Percentiles rank a stretch among this genome's conserved stretches.
These are phyloP conservation scores for Leishmania major DNA, from an alignment of 208 protist species.

Conservation along the genomic window DNA sequence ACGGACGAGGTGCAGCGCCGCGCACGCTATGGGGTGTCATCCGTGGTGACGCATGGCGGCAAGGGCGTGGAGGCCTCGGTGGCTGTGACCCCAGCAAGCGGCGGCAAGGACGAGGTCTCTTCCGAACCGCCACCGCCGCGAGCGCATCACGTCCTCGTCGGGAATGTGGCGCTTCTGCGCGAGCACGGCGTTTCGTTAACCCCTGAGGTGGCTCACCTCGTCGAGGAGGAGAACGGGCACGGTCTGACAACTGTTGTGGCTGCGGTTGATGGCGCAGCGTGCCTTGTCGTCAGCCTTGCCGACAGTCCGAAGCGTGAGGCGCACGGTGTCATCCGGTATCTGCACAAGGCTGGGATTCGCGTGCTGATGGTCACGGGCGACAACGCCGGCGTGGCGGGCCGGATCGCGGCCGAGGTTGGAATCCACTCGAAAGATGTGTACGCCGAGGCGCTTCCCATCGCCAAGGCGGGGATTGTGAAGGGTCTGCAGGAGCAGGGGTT, in stretches of 20 bases:
- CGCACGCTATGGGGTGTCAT: constrained; percentile 33
- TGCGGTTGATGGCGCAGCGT: constrained; percentile 60
- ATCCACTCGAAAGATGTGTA: constrained; percentile 70
- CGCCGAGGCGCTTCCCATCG: constrained; percentile 78
- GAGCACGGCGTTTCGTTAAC: constrained; percentile 33
- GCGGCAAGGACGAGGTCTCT: background rate
- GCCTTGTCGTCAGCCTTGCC: constrained; percentile 62
- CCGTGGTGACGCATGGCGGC: constrained; percentile 49
- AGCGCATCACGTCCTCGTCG: constrained; percentile 66
- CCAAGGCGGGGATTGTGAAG: constrained; percentile 85
- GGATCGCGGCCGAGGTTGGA: constrained; percentile 71
- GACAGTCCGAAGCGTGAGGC: constrained; percentile 93
- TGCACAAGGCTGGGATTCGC: constrained; percentile 53
- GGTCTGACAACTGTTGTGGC: constrained; percentile 81
- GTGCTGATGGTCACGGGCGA: constrained; percentile 90
- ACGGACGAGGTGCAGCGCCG: constrained; percentile 1
- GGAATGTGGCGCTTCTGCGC: constrained; percentile 66
- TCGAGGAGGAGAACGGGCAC: constrained; percentile 33
- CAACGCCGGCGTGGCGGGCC: constrained; percentile 57
- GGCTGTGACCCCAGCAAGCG: constrained; percentile 10
- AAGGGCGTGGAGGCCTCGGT: constrained; percentile 57
- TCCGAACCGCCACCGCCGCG: background rate
- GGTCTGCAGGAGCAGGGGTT: constrained; percentile 57
- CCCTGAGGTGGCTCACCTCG: constrained; percentile 23
- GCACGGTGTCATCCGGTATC: constrained; percentile 52